These are phyloP conservation scores for Westerdykella ornata DNA, from an alignment of 2,329 filamentous ascomycete genomes.

Conservation along the genomic window DNA sequence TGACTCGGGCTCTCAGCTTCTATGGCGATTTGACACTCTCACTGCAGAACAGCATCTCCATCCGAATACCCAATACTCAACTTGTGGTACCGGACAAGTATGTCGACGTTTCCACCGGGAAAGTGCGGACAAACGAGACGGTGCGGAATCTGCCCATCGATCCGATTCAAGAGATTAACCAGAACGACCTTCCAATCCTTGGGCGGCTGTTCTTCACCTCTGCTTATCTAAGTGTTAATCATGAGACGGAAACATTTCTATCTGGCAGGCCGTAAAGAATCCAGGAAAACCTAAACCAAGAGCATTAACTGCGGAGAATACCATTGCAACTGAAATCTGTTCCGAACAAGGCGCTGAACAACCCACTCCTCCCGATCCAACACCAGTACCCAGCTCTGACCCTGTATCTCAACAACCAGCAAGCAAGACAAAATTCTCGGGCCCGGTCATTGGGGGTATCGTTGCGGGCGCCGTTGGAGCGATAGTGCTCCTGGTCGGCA, in stretches of 20 bases:
- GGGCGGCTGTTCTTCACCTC: conserved; percentile 15
- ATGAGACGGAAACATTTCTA: conserved; percentile 11
- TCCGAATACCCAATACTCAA: conserved; percentile 14
- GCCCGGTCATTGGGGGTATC: too few species aligned
- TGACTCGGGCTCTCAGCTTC: conserved; percentile 5
- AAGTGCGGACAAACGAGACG: conserved; percentile 7
- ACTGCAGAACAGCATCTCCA: conserved; percentile 10
- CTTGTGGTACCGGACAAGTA: conserved; percentile 11
- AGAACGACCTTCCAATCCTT: conserved; percentile 12
- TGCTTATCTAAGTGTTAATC: conserved; percentile 16
- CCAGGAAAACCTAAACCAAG: too few species aligned
- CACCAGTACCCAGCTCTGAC: too few species aligned
- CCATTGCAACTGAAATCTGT: too few species aligned
- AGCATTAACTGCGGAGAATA: too few species aligned
- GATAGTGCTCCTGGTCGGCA: too few species aligned
- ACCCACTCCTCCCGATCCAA: too few species aligned
- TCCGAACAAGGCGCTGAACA: too few species aligned
- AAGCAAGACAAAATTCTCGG: too few species aligned
- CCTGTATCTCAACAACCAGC: too few species aligned
- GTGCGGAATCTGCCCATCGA: conserved; percentile 13
- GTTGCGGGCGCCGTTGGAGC: too few species aligned
- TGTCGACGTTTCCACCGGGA: conserved; percentile 8
- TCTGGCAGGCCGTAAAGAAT: conserved; percentile 6
- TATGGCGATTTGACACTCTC: conserved; percentile 15
- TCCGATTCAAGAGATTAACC: conserved; percentile 9